Evolutionary conservation across 768 basidiomycete genomes (phyloP).

Genomic region (Phylloporus scabripes): DNA sequence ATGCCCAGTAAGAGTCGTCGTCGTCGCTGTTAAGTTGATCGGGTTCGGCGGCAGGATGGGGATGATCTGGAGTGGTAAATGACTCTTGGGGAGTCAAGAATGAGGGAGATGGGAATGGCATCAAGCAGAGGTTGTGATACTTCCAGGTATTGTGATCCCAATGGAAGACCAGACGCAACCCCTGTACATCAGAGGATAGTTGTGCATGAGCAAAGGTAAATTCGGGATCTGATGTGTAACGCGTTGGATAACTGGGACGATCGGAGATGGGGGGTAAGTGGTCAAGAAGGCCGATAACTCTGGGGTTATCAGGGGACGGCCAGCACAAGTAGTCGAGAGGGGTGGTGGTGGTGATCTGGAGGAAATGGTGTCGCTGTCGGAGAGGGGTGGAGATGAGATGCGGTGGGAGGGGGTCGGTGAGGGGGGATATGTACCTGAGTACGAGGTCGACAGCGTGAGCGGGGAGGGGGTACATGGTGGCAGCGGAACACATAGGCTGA

Average conservation of each 20-base stretch:
- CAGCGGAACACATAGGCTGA: background rate
- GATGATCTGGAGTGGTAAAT: slow-evolving; percentile 2
- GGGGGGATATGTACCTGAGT: slow-evolving; percentile 54
- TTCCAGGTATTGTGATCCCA: slow-evolving; percentile 61
- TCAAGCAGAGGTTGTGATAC: slow-evolving; percentile 62
- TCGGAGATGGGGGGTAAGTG: slow-evolving; percentile 25
- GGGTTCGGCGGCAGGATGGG: slow-evolving; percentile 1
- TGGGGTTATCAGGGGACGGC: slow-evolving; percentile 42
- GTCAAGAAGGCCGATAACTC: slow-evolving; percentile 42
- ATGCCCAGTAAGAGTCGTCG: slow-evolving; percentile 64
- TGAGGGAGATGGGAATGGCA: slow-evolving; percentile 60
- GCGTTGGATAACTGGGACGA: slow-evolving; percentile 28
- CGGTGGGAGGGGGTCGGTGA: slow-evolving; percentile 47
- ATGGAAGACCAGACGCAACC: slow-evolving; percentile 60
- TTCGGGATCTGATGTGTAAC: slow-evolving; percentile 46
- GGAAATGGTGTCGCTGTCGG: slow-evolving; percentile 60
- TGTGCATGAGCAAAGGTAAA: slow-evolving; percentile 52
- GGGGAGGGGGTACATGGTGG: slow-evolving; percentile 32
- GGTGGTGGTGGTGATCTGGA: slow-evolving; percentile 46
- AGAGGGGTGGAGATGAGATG: slow-evolving; percentile 58
- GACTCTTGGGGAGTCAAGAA: slow-evolving; percentile 26
- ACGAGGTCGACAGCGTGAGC: slow-evolving; percentile 40
- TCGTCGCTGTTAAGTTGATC: slow-evolving; percentile 27
- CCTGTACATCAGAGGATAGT: slow-evolving; percentile 34
- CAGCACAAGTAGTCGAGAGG: slow-evolving; percentile 59